Conservation (phyloP, 2,329 filamentous ascomycete genomes). For the Xylariaceae sp. region DNA sequence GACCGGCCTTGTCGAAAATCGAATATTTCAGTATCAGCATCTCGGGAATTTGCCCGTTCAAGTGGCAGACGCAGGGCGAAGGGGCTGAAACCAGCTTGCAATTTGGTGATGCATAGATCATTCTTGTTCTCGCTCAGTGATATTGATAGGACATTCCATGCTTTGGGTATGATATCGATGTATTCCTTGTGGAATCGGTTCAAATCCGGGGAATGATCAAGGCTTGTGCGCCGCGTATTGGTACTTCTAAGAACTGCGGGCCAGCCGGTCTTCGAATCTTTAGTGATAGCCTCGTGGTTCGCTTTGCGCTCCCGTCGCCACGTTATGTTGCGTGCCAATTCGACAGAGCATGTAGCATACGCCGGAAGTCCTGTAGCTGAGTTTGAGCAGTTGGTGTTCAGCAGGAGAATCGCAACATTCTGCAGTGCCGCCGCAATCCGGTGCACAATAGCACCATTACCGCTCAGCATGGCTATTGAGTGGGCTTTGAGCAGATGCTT, state of each 20-base stretch:
- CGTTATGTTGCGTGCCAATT: slow-evolving; percentile 66
- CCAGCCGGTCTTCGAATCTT: slow-evolving; percentile 32
- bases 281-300: slow-evolving; percentile 39
- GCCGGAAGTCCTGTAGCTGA: slow-evolving; percentile 47
- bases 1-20: slow-evolving; percentile 74
- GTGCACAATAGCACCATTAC: slow-evolving; percentile 58
- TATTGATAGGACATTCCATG: slow-evolving; percentile 84
- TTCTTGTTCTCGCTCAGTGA: slow-evolving; percentile 76
- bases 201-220: slow-evolving; percentile 49
- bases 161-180: slow-evolving; percentile 75
- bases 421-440: slow-evolving; percentile 60
- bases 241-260: slow-evolving; percentile 31
- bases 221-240: slow-evolving; percentile 38
- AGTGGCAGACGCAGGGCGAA: slow-evolving; percentile 86
- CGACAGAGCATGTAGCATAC: slow-evolving; percentile 60
- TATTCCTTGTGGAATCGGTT: slow-evolving; percentile 72
- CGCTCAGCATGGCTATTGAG: slow-evolving; percentile 47
- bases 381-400: slow-evolving; percentile 52
- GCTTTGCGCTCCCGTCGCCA: slow-evolving; percentile 62
- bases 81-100: slow-evolving; percentile 69
- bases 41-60: slow-evolving; percentile 74
- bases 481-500: slow-evolving; percentile 64
- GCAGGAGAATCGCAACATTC: slow-evolving; percentile 62
- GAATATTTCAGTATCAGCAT: slow-evolving; percentile 74
- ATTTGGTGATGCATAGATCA: slow-evolving; percentile 85